A percentile compares a stretch with the other conserved stretches of the same genome.
Evolutionary conservation across 805 yeast genomes (phyloP).

Genomic region (Torulaspora gathmanii): DNA sequence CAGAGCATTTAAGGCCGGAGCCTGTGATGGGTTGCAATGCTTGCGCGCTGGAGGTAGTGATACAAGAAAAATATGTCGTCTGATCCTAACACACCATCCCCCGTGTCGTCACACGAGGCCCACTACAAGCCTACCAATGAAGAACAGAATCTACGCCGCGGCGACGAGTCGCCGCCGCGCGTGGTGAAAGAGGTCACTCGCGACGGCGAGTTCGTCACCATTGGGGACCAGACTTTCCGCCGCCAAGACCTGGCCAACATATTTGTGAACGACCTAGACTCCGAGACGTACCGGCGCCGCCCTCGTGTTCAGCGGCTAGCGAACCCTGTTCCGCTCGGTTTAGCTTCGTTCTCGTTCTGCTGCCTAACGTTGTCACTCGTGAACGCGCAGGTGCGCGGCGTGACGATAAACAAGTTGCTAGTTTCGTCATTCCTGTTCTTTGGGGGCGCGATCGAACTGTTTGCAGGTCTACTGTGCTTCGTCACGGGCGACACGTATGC

Average conservation of each 20-base stretch:
- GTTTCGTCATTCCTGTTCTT: slow-evolving; percentile 65
- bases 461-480: slow-evolving; percentile 74
- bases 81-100: slow-evolving; percentile 8
- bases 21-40: too few species aligned
- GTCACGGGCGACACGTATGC: slow-evolving; percentile 75
- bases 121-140: background rate
- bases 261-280: slow-evolving; percentile 54
- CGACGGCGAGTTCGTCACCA: slow-evolving; percentile 38
- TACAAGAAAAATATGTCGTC: background rate
- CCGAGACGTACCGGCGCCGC: slow-evolving; percentile 37
- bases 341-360: slow-evolving; percentile 59
- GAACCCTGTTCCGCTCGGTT: slow-evolving; percentile 73
- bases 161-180: slow-evolving; percentile 1
- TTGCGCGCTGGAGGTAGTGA: too few species aligned
- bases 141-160: background rate
- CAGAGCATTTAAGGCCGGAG: too few species aligned
- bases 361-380: slow-evolving; percentile 57
- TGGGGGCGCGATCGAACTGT: slow-evolving; percentile 66
- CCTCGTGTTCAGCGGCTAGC: slow-evolving; percentile 42
- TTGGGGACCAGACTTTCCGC: slow-evolving; percentile 42
- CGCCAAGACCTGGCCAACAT: slow-evolving; percentile 57
- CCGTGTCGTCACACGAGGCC: slow-evolving; percentile 19
- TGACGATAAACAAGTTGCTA: slow-evolving; percentile 53
- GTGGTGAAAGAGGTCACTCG: slow-evolving; percentile 25
- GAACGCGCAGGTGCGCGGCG: slow-evolving; percentile 66